Conservation (phyloP, 225 moss, liverwort and hornwort species). For the Polytrichum commune region DNA sequence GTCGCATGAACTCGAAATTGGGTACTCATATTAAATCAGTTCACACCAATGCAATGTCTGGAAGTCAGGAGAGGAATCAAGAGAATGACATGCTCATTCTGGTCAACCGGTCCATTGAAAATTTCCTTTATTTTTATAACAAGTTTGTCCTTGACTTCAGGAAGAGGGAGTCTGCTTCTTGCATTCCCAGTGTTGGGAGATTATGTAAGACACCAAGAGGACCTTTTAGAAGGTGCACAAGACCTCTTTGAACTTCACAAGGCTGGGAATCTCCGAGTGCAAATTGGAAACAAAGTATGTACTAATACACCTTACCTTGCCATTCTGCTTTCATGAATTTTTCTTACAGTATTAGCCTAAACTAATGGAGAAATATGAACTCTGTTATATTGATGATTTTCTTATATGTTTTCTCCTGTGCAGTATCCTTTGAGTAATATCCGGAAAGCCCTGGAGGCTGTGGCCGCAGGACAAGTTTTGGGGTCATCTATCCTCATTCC, state of each 20-base stretch:
- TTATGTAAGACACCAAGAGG: conserved; percentile 28
- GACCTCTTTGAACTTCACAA: conserved; percentile 36
- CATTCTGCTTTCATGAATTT: neutral
- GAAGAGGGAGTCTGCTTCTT: conserved; percentile 20
- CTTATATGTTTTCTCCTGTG: conserved; percentile 3
- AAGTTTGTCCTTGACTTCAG: conserved; percentile 10
- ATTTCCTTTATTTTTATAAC: no score
- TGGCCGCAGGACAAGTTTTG: conserved; percentile 13
- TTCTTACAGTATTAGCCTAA: neutral
- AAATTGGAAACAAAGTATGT: conserved; percentile 29
- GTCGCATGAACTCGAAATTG: no score
- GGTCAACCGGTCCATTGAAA: neutral
- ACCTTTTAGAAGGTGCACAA: conserved; percentile 34
- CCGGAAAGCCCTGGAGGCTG: conserved; percentile 25
- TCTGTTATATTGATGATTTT: no score
- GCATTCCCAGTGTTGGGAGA: conserved; percentile 33
- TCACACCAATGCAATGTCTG: no score
- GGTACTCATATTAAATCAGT: no score
- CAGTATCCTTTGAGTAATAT: conserved; percentile 48
- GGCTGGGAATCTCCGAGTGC: conserved; percentile 13
- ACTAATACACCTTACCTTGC: neutral
- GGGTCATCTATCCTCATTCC: conserved; percentile 54
- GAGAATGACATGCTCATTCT: no score
- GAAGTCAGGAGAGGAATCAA: no score
- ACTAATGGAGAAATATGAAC: neutral